A percentile compares a stretch with the other conserved stretches of the same genome.
phyloP scores from a whole-genome alignment of 768 basidiomycete species.

The Mycena epipterygia region DNA sequence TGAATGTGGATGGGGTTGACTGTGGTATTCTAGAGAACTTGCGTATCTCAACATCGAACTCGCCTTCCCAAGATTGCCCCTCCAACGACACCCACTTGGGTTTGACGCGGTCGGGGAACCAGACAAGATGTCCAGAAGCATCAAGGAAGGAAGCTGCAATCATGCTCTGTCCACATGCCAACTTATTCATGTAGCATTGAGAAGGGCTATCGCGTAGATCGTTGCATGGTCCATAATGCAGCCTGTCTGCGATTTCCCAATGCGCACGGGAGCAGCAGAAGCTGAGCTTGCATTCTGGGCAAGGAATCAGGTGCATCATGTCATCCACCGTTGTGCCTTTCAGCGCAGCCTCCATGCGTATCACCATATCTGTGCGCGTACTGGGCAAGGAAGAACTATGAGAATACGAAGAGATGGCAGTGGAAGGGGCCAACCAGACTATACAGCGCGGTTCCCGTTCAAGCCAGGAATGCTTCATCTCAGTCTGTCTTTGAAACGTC shows the following conservation, averaged over 20 bases:
- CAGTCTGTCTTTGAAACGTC: not conserved
- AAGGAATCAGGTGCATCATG: not conserved
- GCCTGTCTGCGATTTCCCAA: not conserved
- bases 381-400: not conserved
- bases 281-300: not conserved
- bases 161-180: not conserved
- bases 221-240: not conserved
- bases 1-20: not conserved
- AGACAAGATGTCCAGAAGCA: not conserved
- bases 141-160: not conserved
- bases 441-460: conserved; percentile 1
- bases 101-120: not conserved
- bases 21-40: not conserved
- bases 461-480: not conserved
- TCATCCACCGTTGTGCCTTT: not conserved
- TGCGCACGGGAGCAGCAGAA: not conserved
- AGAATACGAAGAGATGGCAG: not conserved
- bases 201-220: not conserved
- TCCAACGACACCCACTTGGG: not conserved
- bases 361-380: conserved; percentile 8
- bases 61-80: conserved; percentile 4
- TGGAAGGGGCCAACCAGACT: not conserved
- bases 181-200: not conserved
- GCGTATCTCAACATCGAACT: not conserved
- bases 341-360: conserved; percentile 4